A percentile compares a stretch with the other conserved stretches of the same genome.
Conservation (phyloP, 805 yeast genomes). For the Kazachstania bromeliacearum region DNA sequence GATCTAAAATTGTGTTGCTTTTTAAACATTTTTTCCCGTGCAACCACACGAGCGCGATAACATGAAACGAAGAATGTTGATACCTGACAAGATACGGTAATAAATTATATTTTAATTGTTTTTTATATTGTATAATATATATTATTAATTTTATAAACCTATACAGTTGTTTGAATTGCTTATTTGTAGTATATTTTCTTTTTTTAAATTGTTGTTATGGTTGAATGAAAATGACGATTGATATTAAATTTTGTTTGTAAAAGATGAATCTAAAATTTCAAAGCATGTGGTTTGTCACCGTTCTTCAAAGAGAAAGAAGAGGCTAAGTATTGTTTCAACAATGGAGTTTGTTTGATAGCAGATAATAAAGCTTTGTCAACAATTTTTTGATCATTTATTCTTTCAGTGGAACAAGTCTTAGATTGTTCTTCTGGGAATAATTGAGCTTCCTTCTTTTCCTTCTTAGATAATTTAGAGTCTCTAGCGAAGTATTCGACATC, state of each 20-base stretch:
- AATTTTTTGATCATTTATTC: slow-evolving; percentile 90
- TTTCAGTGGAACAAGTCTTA: slow-evolving; percentile 80
- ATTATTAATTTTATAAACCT: too few relatives aligned
- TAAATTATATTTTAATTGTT: too few relatives aligned
- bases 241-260: slow-evolving; percentile 1
- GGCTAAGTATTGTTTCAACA: slow-evolving; percentile 90
- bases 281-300: slow-evolving; percentile 97
- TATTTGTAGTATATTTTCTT: too few relatives aligned
- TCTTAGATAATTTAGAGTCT: slow-evolving; percentile 83
- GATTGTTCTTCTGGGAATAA: slow-evolving; percentile 75
- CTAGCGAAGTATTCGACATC: slow-evolving; percentile 92
- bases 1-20: too few relatives aligned
- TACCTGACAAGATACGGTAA: too few relatives aligned
- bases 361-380: slow-evolving; percentile 86
- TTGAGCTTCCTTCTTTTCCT: slow-evolving; percentile 82
- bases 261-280: slow-evolving; percentile 65
- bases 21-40: too few relatives aligned
- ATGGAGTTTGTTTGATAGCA: slow-evolving; percentile 93
- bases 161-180: too few relatives aligned
- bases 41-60: too few relatives aligned
- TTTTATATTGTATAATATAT: too few relatives aligned
- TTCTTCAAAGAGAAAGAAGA: slow-evolving; percentile 89
- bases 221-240: slow-evolving; percentile 1
- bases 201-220: slow-evolving; percentile 1
- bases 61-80: too few relatives aligned